Evolutionary conservation across 768 basidiomycete species (phyloP), one percentile per base, ranked within the genome.

Genomic region (Leccinum disarticulatum): DNA sequence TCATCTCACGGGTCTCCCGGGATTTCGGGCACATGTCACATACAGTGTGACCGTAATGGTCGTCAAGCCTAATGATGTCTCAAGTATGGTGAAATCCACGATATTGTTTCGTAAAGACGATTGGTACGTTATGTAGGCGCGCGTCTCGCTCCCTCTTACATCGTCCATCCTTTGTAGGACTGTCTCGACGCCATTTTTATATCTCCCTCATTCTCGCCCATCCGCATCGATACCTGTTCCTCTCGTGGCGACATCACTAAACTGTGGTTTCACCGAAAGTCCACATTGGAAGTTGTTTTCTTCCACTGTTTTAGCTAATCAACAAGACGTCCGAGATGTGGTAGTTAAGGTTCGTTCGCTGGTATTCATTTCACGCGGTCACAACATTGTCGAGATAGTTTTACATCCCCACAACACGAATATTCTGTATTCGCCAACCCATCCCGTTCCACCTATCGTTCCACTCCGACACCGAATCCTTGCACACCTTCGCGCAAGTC

Each of bases 401-500:
- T 13, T 85, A 85, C 64, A 66, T 90, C 19, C 88, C 88, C 2
- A 73, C 81, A 1, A 82, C 84, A 14, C 79, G 85, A 54, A 80
- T 83, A 51, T 87, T 87, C 70, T 83, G 79, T 67, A 75, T 87
- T 63, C 70, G 76, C 4, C 76, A 84, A 60, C 69, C 80, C 17
- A 88, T 91, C 27, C 89, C 89, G 1, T 91, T 90, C 73, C 80
- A 88, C 69, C 61, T 91, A 28, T 79, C 78, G 5, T 79, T 90
- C 46, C 77, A 81, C 38, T 87, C 87, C 0, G 77, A 83, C 4
- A 74, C 81, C 0, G 70, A 77, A 31, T 82, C 87, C 13, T 75
- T 91, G 14, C 81, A 83, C 2, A 76, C 81, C 6, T 88, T 88
- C 66, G 68, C 87, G 50, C 85, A 87, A 10, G 78, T 80, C 35